Base-by-base conservation (phyloP, 1,284 basidiomycete genomes). In the Cystobasidium slooffiae region DNA sequence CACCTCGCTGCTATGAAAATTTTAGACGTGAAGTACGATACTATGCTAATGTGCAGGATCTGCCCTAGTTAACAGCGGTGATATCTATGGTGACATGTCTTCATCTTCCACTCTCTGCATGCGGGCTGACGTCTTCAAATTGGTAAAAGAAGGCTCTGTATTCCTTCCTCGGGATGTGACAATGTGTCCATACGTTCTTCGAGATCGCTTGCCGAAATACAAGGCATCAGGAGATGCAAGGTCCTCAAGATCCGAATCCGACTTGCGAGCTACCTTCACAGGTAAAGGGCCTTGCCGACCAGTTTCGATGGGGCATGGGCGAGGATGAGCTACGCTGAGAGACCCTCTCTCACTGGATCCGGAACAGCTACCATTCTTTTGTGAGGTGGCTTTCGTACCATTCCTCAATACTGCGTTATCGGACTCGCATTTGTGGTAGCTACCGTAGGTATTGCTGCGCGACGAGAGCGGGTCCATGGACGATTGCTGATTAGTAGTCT, bases 121-220 rank as follows among this genome's bases (percentile, higher is more conserved):
- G 12, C 56, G 56, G n/a, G 56, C 14, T 6, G 56, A 59, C 14
- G 56, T 59, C 39, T 59, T 59, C 22, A 59, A 24, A n/a, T 41
- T 59, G 6, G 20, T n/a, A n/a, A 59, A 59, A 9, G 39, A 41
- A 9, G 56, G 37, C 18, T 59, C 56, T n/a, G 18, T 39, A 18
- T 5, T 18, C 8, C 24, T 49, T 8, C 16, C 9, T 24, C 20
- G 24, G 44, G 37, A 43, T 18, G 20, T 41, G n/a, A 24, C 44
- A 14, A 46, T 41, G 12, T 22, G 10, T 44, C 44, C 61, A 49
- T 63, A 63, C 12, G 44, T 24, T 49, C 46, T 22, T 18, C 61
- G 61, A 63, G 61, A 47, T 41, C 61, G 61, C 44, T 63, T 63
- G 44, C 61, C 61, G 51, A 72, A 72, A 47, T 72, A 72, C 47